These are phyloP conservation scores for Rubus idaeus DNA, from an alignment of 306 rosid species.

Conservation along the genomic window DNA sequence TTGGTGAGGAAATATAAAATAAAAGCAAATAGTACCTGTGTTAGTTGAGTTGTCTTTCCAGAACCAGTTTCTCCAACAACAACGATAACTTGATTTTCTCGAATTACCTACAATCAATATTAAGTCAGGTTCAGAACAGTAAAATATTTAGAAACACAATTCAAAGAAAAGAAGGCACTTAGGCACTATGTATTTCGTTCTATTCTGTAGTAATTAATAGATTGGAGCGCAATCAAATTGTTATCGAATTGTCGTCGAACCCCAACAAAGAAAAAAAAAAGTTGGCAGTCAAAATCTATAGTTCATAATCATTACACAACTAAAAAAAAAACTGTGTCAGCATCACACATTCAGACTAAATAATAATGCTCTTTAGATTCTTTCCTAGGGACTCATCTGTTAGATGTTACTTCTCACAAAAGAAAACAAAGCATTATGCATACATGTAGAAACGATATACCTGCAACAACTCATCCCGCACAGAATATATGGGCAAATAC, in stretches of 20 bases:
- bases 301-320: neutral
- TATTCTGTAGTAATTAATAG: neutral
- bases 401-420: neutral
- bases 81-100: constrained; percentile 90
- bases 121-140: constrained; percentile 19
- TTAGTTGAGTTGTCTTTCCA: constrained; percentile 95
- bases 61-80: constrained; percentile 99
- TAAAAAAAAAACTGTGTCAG: neutral
- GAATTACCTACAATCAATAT: constrained; percentile 59
- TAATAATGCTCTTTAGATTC: too few relatives aligned
- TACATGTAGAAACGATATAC: constrained; percentile 37
- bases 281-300: neutral
- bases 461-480: constrained; percentile 91
- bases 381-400: neutral
- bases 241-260: neutral
- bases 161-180: neutral
- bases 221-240: neutral
- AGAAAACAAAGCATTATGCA: constrained; percentile 9
- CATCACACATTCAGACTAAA: neutral
- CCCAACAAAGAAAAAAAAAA: neutral
- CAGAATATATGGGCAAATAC: constrained; percentile 92
- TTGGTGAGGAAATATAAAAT: constrained; percentile 9
- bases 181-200: too few relatives aligned
- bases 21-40: constrained; percentile 62
- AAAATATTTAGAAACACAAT: neutral